These are phyloP conservation scores for Draba incana DNA, from an alignment of 345 rosid species.

Conservation along the genomic window DNA sequence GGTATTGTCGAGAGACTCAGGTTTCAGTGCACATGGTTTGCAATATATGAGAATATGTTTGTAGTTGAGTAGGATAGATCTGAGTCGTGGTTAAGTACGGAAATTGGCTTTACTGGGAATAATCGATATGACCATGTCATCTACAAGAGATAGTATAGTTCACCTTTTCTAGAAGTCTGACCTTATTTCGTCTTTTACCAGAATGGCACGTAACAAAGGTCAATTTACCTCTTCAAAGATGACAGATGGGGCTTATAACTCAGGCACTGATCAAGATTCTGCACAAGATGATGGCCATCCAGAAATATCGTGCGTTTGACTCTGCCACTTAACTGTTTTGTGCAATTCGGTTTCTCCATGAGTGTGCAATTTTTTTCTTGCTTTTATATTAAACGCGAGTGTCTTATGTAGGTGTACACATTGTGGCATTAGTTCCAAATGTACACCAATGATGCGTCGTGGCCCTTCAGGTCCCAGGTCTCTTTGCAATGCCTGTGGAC, in stretches of 20 bases:
- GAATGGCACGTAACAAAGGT: slow-evolving; percentile 98
- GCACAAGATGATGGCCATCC: slow-evolving; percentile 68
- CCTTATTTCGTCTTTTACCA: slow-evolving; percentile 39
- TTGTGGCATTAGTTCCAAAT: slow-evolving; percentile 83
- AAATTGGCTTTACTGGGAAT: slow-evolving; percentile 5
- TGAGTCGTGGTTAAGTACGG: background rate
- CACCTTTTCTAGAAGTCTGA: slow-evolving; percentile 6
- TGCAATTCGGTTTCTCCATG: slow-evolving; percentile 1
- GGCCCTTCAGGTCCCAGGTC: slow-evolving; percentile 97
- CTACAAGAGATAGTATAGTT: slow-evolving; percentile 1
- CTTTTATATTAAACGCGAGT: slow-evolving; percentile 10
- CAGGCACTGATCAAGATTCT: slow-evolving; percentile 64
- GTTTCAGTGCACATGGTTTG: background rate
- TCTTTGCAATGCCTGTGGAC: slow-evolving; percentile 99
- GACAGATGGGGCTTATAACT: slow-evolving; percentile 64
- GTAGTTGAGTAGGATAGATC: slow-evolving; percentile 25
- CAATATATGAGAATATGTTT: background rate
- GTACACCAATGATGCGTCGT: slow-evolving; percentile 99
- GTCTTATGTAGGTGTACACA: slow-evolving; percentile 70
- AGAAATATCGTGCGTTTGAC: slow-evolving; percentile 70
- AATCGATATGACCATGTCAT: slow-evolving; percentile 1
- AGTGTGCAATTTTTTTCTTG: background rate
- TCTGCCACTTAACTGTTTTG: slow-evolving; percentile 10
- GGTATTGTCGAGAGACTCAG: background rate
- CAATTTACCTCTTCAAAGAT: slow-evolving; percentile 82